Conservation (phyloP, 208 protist genomes). For the Crithidia bombi region DNA sequence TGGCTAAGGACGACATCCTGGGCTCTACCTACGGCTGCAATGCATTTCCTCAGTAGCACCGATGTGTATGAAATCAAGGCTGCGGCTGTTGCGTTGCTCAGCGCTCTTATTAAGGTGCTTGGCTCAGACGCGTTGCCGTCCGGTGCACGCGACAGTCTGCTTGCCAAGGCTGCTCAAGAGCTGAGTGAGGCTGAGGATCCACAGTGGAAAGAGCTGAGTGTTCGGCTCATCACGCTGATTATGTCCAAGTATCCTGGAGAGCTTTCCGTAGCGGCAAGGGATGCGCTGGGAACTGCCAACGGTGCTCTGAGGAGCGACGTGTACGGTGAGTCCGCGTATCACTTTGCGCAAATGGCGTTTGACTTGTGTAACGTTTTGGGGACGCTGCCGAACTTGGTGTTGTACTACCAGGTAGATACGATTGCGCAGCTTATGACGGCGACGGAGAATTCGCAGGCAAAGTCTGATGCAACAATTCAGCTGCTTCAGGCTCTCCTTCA, state of each 20-base stretch:
- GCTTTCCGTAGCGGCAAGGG: constrained; percentile 15
- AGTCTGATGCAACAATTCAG: constrained; percentile 78
- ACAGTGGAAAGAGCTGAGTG: constrained; percentile 43
- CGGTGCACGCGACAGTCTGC: constrained; percentile 42
- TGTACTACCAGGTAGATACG: constrained; percentile 49
- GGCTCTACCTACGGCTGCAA: constrained; percentile 40
- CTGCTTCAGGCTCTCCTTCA: constrained; percentile 54
- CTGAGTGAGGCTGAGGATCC: constrained; percentile 53
- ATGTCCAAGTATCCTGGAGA: constrained; percentile 19
- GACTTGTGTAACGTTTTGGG: constrained; percentile 59
- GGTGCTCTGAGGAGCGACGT: constrained; percentile 71
- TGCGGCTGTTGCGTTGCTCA: constrained; percentile 52
- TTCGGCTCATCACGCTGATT: constrained; percentile 31
- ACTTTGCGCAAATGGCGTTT: constrained; percentile 75
- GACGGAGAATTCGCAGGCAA: constrained; percentile 61
- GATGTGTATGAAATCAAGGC: constrained; percentile 36
- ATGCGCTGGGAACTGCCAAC: constrained; percentile 50
- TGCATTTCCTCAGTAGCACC: constrained; percentile 50
- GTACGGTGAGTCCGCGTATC: constrained; percentile 64
- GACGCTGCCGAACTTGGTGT: constrained; percentile 32
- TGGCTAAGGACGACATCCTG: constrained; percentile 54
- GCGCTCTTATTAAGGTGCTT: constrained; percentile 46
- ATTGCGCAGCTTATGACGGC: constrained; percentile 64
- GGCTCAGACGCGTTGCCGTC: constrained; percentile 46
- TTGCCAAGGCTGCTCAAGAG: constrained; percentile 33